A percentile compares a stretch with the other conserved stretches of the same genome.
These are phyloP conservation scores for Brassica balearica DNA, from an alignment of 441 rosid species.

Conservation along the genomic window DNA sequence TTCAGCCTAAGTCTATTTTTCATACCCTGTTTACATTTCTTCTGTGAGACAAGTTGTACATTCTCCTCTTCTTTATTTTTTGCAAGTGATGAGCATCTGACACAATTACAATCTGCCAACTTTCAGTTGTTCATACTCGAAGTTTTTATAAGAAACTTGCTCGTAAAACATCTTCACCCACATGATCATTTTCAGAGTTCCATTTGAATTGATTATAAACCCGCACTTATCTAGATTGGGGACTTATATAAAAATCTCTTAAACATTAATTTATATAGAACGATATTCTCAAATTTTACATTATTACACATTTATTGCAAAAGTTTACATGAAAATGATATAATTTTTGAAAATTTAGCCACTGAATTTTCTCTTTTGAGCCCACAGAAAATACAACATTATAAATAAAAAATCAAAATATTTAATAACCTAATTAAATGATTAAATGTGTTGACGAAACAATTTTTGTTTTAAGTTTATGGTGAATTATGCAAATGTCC, in stretches of 20 bases:
- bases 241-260: background rate
- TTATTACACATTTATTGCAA: too few relatives aligned
- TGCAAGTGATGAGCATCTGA: slow-evolving; percentile 49
- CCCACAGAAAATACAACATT: too few relatives aligned
- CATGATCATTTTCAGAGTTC: background rate
- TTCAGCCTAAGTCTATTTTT: slow-evolving; percentile 66
- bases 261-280: background rate
- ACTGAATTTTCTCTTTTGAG: too few relatives aligned
- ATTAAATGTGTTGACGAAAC: too few relatives aligned
- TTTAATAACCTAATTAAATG: too few relatives aligned
- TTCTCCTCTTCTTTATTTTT: slow-evolving; percentile 25
- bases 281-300: too few relatives aligned
- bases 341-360: too few relatives aligned
- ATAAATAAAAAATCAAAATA: too few relatives aligned
- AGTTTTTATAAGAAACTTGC: slow-evolving; percentile 10
- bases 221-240: background rate
- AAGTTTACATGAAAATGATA: too few relatives aligned
- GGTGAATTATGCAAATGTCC: too few relatives aligned
- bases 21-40: slow-evolving; percentile 80
- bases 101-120: slow-evolving; percentile 40
- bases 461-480: too few relatives aligned
- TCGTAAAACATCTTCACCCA: slow-evolving; percentile 9
- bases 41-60: slow-evolving; percentile 52
- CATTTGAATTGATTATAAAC: background rate
- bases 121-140: slow-evolving; percentile 38